Base-by-base conservation (phyloP, 164 flowering plant species). In the Macadamia tetraphylla region DNA sequence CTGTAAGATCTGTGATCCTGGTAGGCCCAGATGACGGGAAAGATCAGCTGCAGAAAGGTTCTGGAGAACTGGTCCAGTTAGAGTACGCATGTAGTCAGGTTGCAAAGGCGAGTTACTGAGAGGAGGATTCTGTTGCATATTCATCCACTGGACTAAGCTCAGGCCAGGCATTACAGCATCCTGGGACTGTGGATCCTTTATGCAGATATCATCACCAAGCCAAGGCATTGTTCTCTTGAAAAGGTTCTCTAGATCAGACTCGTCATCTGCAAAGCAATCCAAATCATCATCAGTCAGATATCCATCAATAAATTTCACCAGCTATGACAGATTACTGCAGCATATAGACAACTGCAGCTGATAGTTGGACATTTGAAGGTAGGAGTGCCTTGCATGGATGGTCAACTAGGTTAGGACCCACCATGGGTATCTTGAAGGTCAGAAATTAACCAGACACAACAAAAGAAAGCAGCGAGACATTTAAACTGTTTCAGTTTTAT, bases 71-170 rank as follows among this genome's bases (percentile, higher is more conserved):
- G 88, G 69, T 9, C 83, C 80, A 8, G 88, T 49, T 29, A 86
- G 70, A 15, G 90, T 73, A 18, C 77, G 84, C 77, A 81, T 55
- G 66, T 81, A 90, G 71, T 85, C 90, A 18, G 88, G 76, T 71
- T 87, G 96, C 61, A 87, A 73, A 46, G 66, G 40, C 43, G 94
- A 65, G 76, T 85, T 85, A 10, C 74, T 67, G 15, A 85, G 60
- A 11, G 90, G 67, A 62, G 91, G 75, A 69, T 81, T 88, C 65
- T 87, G 92, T 75, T 90, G 96, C 97, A 94, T 87, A 83, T 77
- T 94, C 97, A 94, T 94, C 98, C 95, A 92, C 62, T 94, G 97
- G 10, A 79, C 87, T 75, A 94, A 73, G 80, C 93, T 92, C 42
- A 92, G 70, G 53, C 98, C 95, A 60, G 88, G 85, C 46, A 87